Evolutionary conservation across 345 rosid species (phyloP).

Genomic region (Erodium maritimum): DNA sequence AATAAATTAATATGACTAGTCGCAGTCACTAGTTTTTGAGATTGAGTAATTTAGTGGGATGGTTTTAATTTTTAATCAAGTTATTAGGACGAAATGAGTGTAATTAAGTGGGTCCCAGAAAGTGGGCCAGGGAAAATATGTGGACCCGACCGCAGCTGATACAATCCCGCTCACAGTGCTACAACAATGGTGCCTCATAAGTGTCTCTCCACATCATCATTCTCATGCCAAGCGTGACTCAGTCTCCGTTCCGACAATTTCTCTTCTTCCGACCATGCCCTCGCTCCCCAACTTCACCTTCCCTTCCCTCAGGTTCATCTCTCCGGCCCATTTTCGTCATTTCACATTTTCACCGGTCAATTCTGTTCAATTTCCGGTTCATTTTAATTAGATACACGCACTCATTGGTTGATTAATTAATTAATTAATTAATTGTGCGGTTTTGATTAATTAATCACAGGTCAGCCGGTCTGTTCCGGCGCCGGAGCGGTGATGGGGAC

Average conservation of each 20-base stretch:
- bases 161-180: not conserved
- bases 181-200: not conserved
- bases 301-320: not conserved
- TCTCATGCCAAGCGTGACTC: not conserved
- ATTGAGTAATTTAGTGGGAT: too few relatives aligned
- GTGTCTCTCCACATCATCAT: not conserved
- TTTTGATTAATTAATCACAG: not conserved
- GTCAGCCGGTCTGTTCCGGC: constrained; percentile 32
- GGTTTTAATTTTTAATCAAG: too few relatives aligned
- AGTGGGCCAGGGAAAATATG: too few relatives aligned
- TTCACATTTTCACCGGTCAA: not conserved
- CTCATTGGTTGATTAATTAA: too few relatives aligned
- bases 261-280: not conserved
- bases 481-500: constrained; percentile 2
- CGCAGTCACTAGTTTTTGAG: too few relatives aligned
- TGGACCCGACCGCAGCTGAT: not conserved
- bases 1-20: too few relatives aligned
- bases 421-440: not conserved
- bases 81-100: too few relatives aligned
- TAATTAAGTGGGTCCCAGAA: too few relatives aligned
- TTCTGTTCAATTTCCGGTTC: too few relatives aligned
- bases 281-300: too few relatives aligned
- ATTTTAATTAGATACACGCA: too few relatives aligned
- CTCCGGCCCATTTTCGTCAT: not conserved
- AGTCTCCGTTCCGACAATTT: not conserved